phyloP scores from a whole-genome alignment of 768 basidiomycete genomes.

The Nevesoporus exiguus region DNA sequence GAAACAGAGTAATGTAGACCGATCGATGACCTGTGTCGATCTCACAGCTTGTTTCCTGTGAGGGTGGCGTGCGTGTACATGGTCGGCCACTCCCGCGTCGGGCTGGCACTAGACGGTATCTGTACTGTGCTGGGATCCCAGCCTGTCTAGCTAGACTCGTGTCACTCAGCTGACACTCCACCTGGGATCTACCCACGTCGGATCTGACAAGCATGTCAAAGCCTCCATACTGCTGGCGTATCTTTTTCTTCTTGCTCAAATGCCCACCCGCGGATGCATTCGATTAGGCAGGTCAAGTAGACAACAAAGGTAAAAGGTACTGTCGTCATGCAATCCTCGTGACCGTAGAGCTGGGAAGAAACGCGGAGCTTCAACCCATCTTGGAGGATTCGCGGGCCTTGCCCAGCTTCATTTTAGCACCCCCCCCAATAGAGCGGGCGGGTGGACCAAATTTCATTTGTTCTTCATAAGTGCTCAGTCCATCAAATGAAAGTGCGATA shows the following conservation, averaged over 20 bases:
- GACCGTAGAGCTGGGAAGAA: slow-evolving; percentile 10
- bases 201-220: slow-evolving; percentile 8
- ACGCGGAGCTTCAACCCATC: background rate
- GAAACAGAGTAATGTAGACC: background rate
- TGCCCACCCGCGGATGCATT: slow-evolving; percentile 5
- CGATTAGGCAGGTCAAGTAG: background rate
- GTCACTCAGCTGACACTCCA: background rate
- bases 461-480: slow-evolving; percentile 1
- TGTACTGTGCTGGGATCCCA: background rate
- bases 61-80: background rate
- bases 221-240: background rate
- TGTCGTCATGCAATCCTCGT: slow-evolving; percentile 11
- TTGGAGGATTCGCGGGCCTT: background rate
- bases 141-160: background rate
- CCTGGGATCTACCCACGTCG: slow-evolving; percentile 3
- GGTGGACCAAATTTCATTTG: slow-evolving; percentile 5
- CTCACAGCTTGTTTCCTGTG: background rate
- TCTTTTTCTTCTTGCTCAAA: background rate
- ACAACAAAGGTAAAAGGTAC: slow-evolving; percentile 3
- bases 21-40: slow-evolving; percentile 3
- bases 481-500: slow-evolving; percentile 11
- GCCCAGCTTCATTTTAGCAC: background rate
- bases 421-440: background rate
- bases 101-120: background rate
- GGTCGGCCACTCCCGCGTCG: background rate